Conservation (phyloP, 169 alveolate species). For the Eimeria zaria region DNA sequence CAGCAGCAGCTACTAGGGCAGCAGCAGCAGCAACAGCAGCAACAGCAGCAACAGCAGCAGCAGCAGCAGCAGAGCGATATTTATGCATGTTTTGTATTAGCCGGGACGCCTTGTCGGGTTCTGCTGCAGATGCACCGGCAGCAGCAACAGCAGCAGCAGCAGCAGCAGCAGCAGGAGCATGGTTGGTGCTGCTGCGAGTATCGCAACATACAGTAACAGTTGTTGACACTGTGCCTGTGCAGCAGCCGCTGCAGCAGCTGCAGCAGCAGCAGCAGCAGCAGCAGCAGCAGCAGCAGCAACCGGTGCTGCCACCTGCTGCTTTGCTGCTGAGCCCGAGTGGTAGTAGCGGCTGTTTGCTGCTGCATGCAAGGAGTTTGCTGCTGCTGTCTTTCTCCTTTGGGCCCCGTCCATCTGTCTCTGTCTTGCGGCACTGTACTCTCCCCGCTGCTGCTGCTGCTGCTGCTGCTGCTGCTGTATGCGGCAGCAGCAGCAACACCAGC, state of each 20-base stretch:
- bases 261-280: background rate
- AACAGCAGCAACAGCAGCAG: constrained; percentile 1
- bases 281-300: constrained; percentile 23
- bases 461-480: constrained; percentile 42
- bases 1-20: constrained; percentile 26
- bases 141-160: constrained; percentile 20
- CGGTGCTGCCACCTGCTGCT: background rate
- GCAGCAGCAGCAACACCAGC: background rate
- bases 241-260: constrained; percentile 4
- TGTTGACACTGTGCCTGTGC: constrained; percentile 13
- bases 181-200: constrained; percentile 49
- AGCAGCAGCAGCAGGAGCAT: constrained; percentile 20
- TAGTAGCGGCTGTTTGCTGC: constrained; percentile 72
- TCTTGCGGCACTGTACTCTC: background rate
- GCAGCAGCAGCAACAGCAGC: constrained; percentile 37
- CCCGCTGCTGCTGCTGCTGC: constrained; percentile 53
- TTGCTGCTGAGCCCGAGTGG: constrained; percentile 46
- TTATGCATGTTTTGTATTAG: constrained; percentile 9
- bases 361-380: background rate
- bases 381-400: constrained; percentile 20
- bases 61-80: constrained; percentile 22
- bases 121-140: background rate
- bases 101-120: background rate
- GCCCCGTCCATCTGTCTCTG: background rate
- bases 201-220: constrained; percentile 9